A percentile compares a stretch with the other conserved stretches of the same genome.
phyloP scores from a whole-genome alignment of 768 basidiomycete species.

The Mycena capillaripes region DNA sequence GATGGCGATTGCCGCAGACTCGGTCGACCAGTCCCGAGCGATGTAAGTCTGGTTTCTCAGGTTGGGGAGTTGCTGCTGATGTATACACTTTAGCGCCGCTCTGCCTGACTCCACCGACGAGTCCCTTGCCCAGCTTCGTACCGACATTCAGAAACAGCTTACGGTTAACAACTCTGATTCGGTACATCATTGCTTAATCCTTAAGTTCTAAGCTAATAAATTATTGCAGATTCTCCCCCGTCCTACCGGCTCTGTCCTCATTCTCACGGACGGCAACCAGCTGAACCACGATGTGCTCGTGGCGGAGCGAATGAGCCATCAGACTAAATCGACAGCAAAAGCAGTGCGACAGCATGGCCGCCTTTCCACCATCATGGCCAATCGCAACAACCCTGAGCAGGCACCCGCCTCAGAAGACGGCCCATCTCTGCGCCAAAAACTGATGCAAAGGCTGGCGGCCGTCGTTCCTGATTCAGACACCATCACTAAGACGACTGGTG shows the following conservation, averaged over 20 bases:
- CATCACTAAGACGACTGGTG: not conserved
- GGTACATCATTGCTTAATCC: not conserved
- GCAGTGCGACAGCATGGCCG: constrained; percentile 33
- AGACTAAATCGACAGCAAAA: constrained; percentile 28
- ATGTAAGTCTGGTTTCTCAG: constrained; percentile 28
- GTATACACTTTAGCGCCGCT: not conserved
- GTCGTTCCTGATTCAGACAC: not conserved
- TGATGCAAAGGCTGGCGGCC: constrained; percentile 20
- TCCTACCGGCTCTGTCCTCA: not conserved
- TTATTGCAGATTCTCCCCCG: too few species aligned
- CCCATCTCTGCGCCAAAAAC: constrained; percentile 15
- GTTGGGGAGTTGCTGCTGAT: not conserved
- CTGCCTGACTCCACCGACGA: constrained; percentile 28
- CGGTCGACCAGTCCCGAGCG: constrained; percentile 12
- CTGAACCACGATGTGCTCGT: constrained; percentile 17
- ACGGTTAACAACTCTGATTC: not conserved
- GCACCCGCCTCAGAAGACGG: too few species aligned
- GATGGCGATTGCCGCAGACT: constrained; percentile 36
- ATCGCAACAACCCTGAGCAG: not conserved
- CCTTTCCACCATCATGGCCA: not conserved
- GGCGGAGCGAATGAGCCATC: constrained; percentile 10
- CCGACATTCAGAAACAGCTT: constrained; percentile 1
- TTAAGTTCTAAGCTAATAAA: not conserved
- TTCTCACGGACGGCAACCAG: not conserved
- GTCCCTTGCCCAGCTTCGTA: not conserved